phyloP scores from a whole-genome alignment of 768 basidiomycete genomes.

The Stropharia rugosoannulata region DNA sequence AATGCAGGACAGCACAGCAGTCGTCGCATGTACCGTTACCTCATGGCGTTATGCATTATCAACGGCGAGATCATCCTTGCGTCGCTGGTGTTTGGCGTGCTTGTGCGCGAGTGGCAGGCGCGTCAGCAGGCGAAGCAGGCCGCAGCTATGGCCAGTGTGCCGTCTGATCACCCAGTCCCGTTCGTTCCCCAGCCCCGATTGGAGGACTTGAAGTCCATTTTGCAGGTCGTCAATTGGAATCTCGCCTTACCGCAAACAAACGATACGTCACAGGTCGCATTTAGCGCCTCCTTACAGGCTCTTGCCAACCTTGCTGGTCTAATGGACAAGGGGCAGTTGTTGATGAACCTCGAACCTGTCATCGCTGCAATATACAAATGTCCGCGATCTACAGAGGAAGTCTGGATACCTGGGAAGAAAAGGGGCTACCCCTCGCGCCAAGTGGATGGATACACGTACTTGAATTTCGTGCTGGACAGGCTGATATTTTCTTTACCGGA shows the following conservation, averaged over 20 bases:
- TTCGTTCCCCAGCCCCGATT: neutral
- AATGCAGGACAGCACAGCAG: slow-evolving; percentile 54
- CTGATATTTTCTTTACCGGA: slow-evolving; percentile 36
- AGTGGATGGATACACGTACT: slow-evolving; percentile 45
- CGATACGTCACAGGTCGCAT: slow-evolving; percentile 8
- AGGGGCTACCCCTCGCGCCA: slow-evolving; percentile 19
- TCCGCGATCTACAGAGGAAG: slow-evolving; percentile 37
- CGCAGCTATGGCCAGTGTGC: neutral
- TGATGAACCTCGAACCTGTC: slow-evolving; percentile 41
- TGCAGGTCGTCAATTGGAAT: slow-evolving; percentile 9
- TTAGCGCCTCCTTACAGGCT: slow-evolving; percentile 48
- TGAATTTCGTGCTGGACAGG: slow-evolving; percentile 44
- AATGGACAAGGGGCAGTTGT: slow-evolving; percentile 48
- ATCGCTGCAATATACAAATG: slow-evolving; percentile 46
- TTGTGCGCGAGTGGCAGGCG: slow-evolving; percentile 64
- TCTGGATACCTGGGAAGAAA: slow-evolving; percentile 32
- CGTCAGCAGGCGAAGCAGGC: slow-evolving; percentile 22
- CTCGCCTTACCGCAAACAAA: slow-evolving; percentile 14
- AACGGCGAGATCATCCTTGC: slow-evolving; percentile 83
- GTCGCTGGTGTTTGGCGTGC: slow-evolving; percentile 62
- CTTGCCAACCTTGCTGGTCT: slow-evolving; percentile 57
- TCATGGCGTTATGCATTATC: slow-evolving; percentile 64
- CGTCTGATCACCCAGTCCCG: slow-evolving; percentile 2
- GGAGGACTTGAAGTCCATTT: slow-evolving; percentile 5
- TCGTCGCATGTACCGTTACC: slow-evolving; percentile 55